phyloP scores from a whole-genome alignment of 2,329 filamentous ascomycete genomes.

The Paecilomyces dactylethromorphus region DNA sequence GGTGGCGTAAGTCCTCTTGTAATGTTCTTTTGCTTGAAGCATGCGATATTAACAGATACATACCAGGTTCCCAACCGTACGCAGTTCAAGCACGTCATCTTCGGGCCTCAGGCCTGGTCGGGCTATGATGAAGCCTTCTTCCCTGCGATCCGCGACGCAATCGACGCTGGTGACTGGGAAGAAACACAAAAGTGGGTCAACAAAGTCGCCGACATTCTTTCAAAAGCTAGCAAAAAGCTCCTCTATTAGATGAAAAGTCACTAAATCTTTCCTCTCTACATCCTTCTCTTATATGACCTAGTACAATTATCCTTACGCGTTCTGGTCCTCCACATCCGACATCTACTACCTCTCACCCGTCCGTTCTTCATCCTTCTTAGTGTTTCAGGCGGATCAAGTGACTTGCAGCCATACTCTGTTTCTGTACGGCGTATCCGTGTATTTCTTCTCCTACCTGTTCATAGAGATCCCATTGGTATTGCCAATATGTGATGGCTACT shows the following conservation, averaged over 20 bases:
- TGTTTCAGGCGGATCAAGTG: not conserved
- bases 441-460: not conserved
- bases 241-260: conserved; percentile 18
- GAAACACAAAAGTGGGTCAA: conserved; percentile 61
- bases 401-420: not conserved
- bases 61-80: conserved; percentile 70
- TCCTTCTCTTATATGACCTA: not conserved
- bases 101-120: conserved; percentile 74
- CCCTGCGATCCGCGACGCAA: conserved; percentile 76
- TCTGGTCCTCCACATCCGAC: not conserved
- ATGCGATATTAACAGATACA: conserved; percentile 7
- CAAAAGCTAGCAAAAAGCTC: conserved; percentile 51
- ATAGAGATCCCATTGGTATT: not conserved
- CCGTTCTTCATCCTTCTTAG: not conserved
- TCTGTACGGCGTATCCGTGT: not conserved
- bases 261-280: not conserved
- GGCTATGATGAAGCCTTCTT: conserved; percentile 63
- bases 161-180: conserved; percentile 65
- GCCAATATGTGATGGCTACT: not conserved
- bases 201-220: conserved; percentile 64
- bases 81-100: conserved; percentile 91
- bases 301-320: not conserved
- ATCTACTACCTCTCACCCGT: not conserved
- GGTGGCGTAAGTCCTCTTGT: conserved; percentile 61
- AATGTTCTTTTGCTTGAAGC: not conserved